Evolutionary conservation across 768 basidiomycete genomes (phyloP), one percentile per base, ranked within the genome.

Genomic region (Kondoa subrosea): DNA sequence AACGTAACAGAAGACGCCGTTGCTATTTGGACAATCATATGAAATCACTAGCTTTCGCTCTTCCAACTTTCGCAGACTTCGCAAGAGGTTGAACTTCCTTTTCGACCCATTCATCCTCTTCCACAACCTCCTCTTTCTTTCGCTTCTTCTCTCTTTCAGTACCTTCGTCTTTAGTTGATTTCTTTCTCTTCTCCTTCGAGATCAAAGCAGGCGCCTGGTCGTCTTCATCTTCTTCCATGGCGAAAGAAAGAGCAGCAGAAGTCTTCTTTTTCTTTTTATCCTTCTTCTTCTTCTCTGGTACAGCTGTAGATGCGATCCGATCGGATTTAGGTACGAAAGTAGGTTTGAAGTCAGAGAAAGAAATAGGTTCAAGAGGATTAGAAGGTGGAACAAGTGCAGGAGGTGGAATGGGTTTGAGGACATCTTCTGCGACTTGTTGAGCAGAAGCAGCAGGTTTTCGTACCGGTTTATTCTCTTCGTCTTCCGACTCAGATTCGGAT

Each of bases 401-500:
- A 21, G 68, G 17, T 21, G 62, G 2, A 57, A 57, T 50, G 1
- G 67, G 50, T 68, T 56, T 50, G 33, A 57, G 57, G 62, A 25
- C 64, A 68, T 65, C 65, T 67, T 66, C 31, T 21, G 26, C 69
- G 71, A 71, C n/a, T 76, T 76, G 30, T 72, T 73, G 31, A 76
- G 74, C 16, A 56, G 25, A 15, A 25, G 58, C 8, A 59, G 30
- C 58, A 59, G 58, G 58, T 31, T 59, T 4, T 12, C 21, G 25
- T 15, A 59, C 76, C 73, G 66, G 72, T 60, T 64, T 74, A 26
- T 74, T 77, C 21, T 78, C 79, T 0, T 80, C 81, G 2, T 90
- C 89, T 8, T 85, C 87, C 21, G 85, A 85, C 34, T 89, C 88
- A 73, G 93, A 91, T 58, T 90, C 89, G 69, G 90, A 89, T 77